Conservation (phyloP, 164 flowering plant genomes). For the Platanus orientalis region DNA sequence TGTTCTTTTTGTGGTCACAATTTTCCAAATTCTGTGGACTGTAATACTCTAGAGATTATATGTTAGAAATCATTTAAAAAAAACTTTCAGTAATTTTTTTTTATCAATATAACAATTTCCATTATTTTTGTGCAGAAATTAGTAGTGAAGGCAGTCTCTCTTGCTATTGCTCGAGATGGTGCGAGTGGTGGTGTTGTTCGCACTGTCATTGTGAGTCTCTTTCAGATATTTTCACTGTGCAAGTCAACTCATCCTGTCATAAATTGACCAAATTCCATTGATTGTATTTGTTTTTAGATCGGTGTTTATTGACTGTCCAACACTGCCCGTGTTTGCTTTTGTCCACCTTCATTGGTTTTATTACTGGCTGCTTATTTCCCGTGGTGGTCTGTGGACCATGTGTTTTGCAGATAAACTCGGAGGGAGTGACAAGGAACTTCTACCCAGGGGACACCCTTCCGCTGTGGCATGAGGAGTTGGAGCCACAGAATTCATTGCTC, state of each 20-base stretch:
- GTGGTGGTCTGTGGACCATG: neutral
- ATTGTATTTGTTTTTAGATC: too few relatives aligned
- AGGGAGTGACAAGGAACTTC: constrained; percentile 79
- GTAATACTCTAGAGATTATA: neutral
- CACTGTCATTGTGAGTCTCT: constrained; percentile 79
- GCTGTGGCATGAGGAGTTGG: constrained; percentile 92
- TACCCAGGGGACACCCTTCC: constrained; percentile 82
- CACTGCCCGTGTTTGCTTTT: too few relatives aligned
- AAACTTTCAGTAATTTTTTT: neutral
- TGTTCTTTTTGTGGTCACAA: too few relatives aligned
- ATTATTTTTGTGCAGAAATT: constrained; percentile 52
- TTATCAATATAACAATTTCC: too few relatives aligned
- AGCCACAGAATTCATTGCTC: constrained; percentile 64
- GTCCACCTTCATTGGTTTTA: too few relatives aligned
- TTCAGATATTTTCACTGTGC: neutral
- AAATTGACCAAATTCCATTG: too few relatives aligned
- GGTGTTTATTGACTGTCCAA: too few relatives aligned
- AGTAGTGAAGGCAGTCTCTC: constrained; percentile 96
- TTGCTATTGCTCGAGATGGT: constrained; percentile 99
- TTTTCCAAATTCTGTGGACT: neutral
- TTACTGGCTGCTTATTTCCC: neutral
- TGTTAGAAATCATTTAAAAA: neutral
- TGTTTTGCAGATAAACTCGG: constrained; percentile 68
- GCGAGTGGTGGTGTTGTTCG: constrained; percentile 99
- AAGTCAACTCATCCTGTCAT: neutral